phyloP scores from a whole-genome alignment of 2,329 filamentous ascomycete species.

The Colletotrichum phormii region DNA sequence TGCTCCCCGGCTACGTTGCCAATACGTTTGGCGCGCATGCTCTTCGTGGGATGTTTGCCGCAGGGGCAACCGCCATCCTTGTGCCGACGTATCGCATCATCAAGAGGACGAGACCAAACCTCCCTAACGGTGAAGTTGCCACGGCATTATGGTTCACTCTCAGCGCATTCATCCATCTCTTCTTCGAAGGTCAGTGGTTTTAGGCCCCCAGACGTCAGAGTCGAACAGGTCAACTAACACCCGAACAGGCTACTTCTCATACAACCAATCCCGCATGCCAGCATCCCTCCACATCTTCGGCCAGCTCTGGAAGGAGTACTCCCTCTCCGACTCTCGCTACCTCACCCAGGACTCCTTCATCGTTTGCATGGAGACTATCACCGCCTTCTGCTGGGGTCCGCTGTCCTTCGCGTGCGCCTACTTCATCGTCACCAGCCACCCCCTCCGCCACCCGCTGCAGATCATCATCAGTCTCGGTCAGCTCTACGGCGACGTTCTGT shows the following conservation, averaged over 20 bases:
- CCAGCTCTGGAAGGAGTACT: slow-evolving; percentile 70
- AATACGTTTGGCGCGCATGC: slow-evolving; percentile 71
- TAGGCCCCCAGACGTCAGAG: too few relatives aligned
- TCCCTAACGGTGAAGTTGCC: slow-evolving; percentile 66
- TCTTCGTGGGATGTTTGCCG: slow-evolving; percentile 70
- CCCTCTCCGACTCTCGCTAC: slow-evolving; percentile 67
- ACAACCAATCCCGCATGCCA: slow-evolving; percentile 56
- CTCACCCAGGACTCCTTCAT: slow-evolving; percentile 63
- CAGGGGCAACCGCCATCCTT: slow-evolving; percentile 68
- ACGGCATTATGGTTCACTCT: slow-evolving; percentile 82
- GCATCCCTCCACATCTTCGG: slow-evolving; percentile 57
- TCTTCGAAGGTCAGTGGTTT: slow-evolving; percentile 51
- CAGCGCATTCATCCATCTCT: slow-evolving; percentile 65
- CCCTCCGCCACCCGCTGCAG: slow-evolving; percentile 61
- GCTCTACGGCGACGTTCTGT: slow-evolving; percentile 64
- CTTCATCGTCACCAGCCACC: slow-evolving; percentile 55
- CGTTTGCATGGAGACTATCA: slow-evolving; percentile 67
- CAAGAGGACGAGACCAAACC: slow-evolving; percentile 61
- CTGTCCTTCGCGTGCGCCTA: slow-evolving; percentile 60
- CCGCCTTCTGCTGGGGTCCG: slow-evolving; percentile 65
- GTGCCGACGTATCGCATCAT: slow-evolving; percentile 64
- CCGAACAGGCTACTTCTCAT: slow-evolving; percentile 60
- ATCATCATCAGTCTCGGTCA: slow-evolving; percentile 59
- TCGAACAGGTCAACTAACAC: not conserved
- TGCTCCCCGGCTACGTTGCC: slow-evolving; percentile 72